A percentile compares a stretch with the other conserved stretches of the same genome.
Conservation (phyloP, 140 eudicot species). For the Artemisia princeps region DNA sequence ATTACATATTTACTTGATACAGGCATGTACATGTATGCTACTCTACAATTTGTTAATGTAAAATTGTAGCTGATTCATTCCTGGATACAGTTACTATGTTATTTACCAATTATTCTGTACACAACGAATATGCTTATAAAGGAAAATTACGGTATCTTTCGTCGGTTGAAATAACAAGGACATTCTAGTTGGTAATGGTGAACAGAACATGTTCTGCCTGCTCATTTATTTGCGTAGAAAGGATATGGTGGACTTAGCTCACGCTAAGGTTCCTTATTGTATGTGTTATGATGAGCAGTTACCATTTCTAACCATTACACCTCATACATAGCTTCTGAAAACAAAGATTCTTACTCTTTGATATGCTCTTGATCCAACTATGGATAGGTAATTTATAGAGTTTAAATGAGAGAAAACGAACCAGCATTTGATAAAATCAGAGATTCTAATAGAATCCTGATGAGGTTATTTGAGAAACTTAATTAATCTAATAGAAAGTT, state of each 20-base stretch:
- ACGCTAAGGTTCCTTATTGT: background rate
- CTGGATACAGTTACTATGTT: background rate
- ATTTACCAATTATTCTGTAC: background rate
- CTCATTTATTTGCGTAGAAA: background rate
- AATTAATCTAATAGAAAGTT: background rate
- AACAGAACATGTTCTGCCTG: background rate
- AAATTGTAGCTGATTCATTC: too few relatives aligned
- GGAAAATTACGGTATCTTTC: background rate
- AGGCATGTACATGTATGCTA: too few relatives aligned
- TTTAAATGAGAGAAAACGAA: background rate
- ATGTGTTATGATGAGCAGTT: background rate
- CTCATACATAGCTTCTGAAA: background rate
- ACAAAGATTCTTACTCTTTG: background rate
- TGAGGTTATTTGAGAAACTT: background rate
- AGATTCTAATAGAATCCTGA: background rate
- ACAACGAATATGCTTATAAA: background rate
- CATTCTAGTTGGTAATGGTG: background rate
- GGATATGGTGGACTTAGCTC: background rate
- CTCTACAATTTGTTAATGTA: too few relatives aligned
- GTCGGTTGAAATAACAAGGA: background rate
- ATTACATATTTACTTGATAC: too few relatives aligned
- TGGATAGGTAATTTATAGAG: background rate
- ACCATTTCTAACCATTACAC: background rate
- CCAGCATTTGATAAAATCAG: background rate
- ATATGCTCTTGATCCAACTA: slow-evolving; percentile 4